Base-by-base conservation (phyloP, 2,329 filamentous ascomycete genomes). In the Colletotrichum gigasporum region DNA sequence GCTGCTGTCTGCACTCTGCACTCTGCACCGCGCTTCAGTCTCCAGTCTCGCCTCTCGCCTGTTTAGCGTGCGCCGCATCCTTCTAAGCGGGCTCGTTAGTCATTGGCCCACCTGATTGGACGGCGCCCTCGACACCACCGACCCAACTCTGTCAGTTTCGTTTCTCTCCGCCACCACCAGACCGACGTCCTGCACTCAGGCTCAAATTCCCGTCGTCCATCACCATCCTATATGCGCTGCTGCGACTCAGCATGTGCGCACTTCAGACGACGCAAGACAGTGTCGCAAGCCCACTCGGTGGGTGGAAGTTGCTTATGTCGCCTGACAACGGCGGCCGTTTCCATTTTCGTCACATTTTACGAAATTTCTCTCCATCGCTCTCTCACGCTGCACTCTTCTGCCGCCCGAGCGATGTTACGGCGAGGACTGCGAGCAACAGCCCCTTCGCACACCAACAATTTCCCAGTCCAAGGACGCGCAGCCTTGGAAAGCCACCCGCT, bases 61-160 rank as follows among this genome's bases (percentile, higher is more conserved):
- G 41, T 41, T 44, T 59, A 32, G 62, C 56, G 47, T 65, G 28
- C 48, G 62, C 62, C 48, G 62, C 57, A 65, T 65, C 57, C 56
- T 65, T 51, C 22, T 62, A 65, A 44, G 34, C 48, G 61, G 50
- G 34, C 32, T 42, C 42, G 56, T 65, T 65, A 62, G 62, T 65
- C 56, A 65, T 55, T 62, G 42, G 3, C n/a, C 22, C 42, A 26
- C 16, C 24, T 51, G 12, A 62, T 65, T 65, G 62, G 62, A 22
- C 34, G 14, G 12, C 26, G 4, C 35, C n/a, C 50, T 35, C 11
- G 20, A 30, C 34, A 30, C 22, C 42, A 39, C 58, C 41, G 24
- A 26, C 39, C 34, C 37, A 28, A 28, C 47, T 41, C 56, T 37
- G 37, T 24, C 35, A 26, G 45, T 42, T 56, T 34, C 44, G 30